These are phyloP conservation scores for Ogataea parapolymorpha DNA, from an alignment of 805 yeast species.

Conservation along the genomic window DNA sequence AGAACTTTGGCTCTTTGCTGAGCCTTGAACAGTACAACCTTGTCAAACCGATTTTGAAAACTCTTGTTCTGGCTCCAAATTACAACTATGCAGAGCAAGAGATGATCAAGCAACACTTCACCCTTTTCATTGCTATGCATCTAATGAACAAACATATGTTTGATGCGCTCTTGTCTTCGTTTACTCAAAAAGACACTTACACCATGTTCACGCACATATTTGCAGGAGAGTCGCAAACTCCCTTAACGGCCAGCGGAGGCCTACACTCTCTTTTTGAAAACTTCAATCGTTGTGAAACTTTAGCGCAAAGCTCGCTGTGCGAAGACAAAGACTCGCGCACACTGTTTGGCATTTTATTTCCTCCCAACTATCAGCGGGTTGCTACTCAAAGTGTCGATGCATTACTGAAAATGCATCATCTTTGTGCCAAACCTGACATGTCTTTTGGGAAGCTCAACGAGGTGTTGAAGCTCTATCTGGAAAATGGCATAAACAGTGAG, in stretches of 20 bases:
- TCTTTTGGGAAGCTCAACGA: not conserved
- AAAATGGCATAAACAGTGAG: conserved; percentile 20
- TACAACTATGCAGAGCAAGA: conserved; percentile 18
- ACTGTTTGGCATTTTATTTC: conserved; percentile 10
- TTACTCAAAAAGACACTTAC: conserved; percentile 8
- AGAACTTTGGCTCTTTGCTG: conserved; percentile 25
- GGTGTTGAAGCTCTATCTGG: conserved; percentile 5
- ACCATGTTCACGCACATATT: conserved; percentile 13
- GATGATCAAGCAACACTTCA: conserved; percentile 21
- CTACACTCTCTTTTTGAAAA: conserved; percentile 17
- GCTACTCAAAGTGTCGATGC: conserved; percentile 6
- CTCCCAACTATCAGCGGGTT: conserved; percentile 1
- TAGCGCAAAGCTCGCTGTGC: conserved; percentile 23
- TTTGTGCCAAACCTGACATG: conserved; percentile 1
- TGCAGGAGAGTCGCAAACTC: conserved; percentile 1
- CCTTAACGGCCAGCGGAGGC: conserved; percentile 8
- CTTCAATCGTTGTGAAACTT: conserved; percentile 17
- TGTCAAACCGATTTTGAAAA: conserved; percentile 13
- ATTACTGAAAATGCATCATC: conserved; percentile 5
- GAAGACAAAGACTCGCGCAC: conserved; percentile 14
- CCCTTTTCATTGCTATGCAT: conserved; percentile 22
- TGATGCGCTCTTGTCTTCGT: conserved; percentile 9
- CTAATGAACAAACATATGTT: conserved; percentile 19
- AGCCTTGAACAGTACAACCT: conserved; percentile 6
- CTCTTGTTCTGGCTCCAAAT: conserved; percentile 14